A percentile compares a stretch with the other conserved stretches of the same genome.
Conservation (phyloP, 495 filamentous ascomycete species). For the Lepraria neglecta region DNA sequence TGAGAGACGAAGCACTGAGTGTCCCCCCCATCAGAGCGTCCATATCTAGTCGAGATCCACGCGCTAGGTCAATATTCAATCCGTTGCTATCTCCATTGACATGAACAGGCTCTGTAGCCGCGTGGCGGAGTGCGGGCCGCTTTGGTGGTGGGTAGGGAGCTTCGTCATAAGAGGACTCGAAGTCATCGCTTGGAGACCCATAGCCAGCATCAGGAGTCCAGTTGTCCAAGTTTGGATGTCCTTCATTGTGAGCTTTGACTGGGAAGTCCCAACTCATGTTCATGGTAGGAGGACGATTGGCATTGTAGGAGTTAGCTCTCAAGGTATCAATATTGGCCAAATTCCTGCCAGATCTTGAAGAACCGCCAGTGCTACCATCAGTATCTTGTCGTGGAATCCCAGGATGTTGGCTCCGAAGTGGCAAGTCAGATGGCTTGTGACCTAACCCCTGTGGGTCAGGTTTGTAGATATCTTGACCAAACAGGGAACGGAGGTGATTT, state of each 20-base stretch:
- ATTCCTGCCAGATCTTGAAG: slow-evolving; percentile 39
- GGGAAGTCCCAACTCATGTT: slow-evolving; percentile 11
- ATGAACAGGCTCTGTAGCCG: slow-evolving; percentile 5
- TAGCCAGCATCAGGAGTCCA: slow-evolving; percentile 31
- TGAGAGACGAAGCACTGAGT: neutral
- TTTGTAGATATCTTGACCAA: slow-evolving; percentile 34
- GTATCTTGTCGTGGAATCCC: slow-evolving; percentile 38
- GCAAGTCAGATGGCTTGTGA: slow-evolving; percentile 40
- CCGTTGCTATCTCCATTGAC: neutral
- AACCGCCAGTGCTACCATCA: slow-evolving; percentile 23
- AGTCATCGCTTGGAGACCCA: slow-evolving; percentile 15
- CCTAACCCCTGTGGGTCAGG: slow-evolving; percentile 23
- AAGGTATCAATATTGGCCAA: slow-evolving; percentile 47
- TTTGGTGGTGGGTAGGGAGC: neutral
- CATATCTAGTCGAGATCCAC: slow-evolving; percentile 7
- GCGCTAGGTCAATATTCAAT: neutral
- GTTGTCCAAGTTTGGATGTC: neutral
- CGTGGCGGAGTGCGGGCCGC: slow-evolving; percentile 6
- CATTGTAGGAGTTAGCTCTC: slow-evolving; percentile 36
- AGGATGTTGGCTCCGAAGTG: slow-evolving; percentile 45
- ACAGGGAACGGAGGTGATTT: slow-evolving; percentile 44
- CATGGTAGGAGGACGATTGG: slow-evolving; percentile 9
- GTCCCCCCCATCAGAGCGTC: slow-evolving; percentile 10
- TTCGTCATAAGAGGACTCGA: slow-evolving; percentile 4
- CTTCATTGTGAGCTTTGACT: slow-evolving; percentile 1